Evolutionary conservation across 768 basidiomycete genomes (phyloP).

Genomic region (Suillus ampliporus): DNA sequence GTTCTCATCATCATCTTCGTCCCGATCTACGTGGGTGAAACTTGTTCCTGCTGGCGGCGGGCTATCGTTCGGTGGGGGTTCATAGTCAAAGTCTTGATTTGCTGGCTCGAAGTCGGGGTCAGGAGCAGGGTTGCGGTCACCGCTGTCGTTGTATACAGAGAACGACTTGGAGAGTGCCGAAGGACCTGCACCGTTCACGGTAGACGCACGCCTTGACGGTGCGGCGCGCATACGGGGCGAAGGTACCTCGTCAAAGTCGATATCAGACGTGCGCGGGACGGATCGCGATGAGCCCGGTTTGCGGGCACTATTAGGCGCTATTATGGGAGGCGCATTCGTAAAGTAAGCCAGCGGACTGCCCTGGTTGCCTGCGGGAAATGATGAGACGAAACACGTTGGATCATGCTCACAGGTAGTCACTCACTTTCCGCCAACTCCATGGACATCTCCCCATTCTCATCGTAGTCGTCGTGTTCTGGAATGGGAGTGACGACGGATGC

Average conservation of each 20-base stretch:
- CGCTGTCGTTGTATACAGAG: constrained; percentile 11
- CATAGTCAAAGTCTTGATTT: constrained; percentile 33
- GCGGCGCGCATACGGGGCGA: constrained; percentile 52
- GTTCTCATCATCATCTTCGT: constrained; percentile 49
- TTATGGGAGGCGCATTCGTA: constrained; percentile 39
- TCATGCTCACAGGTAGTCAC: constrained; percentile 26
- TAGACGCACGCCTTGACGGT: constrained; percentile 35
- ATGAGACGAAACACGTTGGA: constrained; percentile 12
- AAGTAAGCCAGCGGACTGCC: constrained; percentile 43
- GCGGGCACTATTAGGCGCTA: constrained; percentile 43
- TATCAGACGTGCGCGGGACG: constrained; percentile 55
- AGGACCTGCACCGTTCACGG: constrained; percentile 41
- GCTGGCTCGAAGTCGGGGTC: constrained; percentile 35
- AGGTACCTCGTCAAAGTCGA: constrained; percentile 67
- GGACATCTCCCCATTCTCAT: constrained; percentile 71
- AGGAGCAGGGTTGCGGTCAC: constrained; percentile 23
- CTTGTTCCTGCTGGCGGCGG: constrained; percentile 40
- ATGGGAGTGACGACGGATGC: constrained; percentile 40
- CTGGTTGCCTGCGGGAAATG: constrained; percentile 28
- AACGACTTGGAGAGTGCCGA: constrained; percentile 38
- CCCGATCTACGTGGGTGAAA: constrained; percentile 56
- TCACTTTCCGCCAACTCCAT: constrained; percentile 81
- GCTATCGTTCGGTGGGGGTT: constrained; percentile 27
- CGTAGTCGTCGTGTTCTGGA: constrained; percentile 46
- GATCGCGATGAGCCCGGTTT: constrained; percentile 50